These are phyloP conservation scores for Jasminum sambac DNA, from an alignment of 257 asterid genomes.

Conservation along the genomic window DNA sequence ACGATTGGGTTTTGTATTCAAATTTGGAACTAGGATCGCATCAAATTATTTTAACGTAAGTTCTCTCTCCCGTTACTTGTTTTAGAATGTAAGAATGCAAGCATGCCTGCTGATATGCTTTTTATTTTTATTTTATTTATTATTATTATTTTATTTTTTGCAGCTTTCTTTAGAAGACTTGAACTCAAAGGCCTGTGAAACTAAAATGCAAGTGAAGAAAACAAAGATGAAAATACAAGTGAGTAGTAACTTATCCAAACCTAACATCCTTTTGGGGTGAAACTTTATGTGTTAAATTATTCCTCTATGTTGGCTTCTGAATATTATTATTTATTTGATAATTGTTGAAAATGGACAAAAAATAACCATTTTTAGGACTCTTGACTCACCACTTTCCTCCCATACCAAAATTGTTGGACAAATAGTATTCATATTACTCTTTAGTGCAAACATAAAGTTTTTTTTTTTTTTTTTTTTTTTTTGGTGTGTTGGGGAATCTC, in stretches of 20 bases:
- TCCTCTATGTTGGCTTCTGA: not conserved
- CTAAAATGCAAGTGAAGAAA: constrained; percentile 77
- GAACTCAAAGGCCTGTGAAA: constrained; percentile 70
- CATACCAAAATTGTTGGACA: too few species aligned
- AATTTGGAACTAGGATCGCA: not conserved
- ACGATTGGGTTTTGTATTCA: not conserved
- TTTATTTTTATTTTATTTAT: too few species aligned
- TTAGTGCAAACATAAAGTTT: too few species aligned
- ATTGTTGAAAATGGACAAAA: too few species aligned
- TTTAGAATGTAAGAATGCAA: not conserved
- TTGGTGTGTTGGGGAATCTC: too few species aligned
- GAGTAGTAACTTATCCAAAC: constrained; percentile 65
- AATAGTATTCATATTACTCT: too few species aligned
- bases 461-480: too few species aligned
- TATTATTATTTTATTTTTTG: too few species aligned
- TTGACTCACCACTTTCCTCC: too few species aligned
- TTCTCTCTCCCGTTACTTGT: constrained; percentile 20
- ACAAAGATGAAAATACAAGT: constrained; percentile 69
- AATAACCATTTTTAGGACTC: too few species aligned
- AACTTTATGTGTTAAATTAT: not conserved
- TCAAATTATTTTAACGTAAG: not conserved
- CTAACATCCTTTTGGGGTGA: constrained; percentile 24
- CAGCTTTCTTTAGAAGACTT: constrained; percentile 71
- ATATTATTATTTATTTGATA: too few species aligned
- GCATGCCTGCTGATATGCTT: constrained; percentile 19